phyloP scores from a whole-genome alignment of 331 rosid genomes.

The Arachis monticola region DNA sequence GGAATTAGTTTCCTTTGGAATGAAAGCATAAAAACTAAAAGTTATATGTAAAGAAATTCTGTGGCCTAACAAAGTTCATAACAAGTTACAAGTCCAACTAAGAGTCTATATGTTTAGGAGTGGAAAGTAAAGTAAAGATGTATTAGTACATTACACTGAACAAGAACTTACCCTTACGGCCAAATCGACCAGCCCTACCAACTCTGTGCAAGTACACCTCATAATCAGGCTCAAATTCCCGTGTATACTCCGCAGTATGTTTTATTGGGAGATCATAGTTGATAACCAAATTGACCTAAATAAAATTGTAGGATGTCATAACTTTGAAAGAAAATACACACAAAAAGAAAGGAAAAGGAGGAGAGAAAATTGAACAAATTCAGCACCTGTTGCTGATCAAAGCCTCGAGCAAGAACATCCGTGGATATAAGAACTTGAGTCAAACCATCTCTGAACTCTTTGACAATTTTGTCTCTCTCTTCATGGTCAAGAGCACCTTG shows the following conservation, averaged over 20 bases:
- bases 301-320: constrained; percentile 20
- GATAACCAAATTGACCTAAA: constrained; percentile 83
- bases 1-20: not conserved
- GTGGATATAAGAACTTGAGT: constrained; percentile 93
- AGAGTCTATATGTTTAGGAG: not conserved
- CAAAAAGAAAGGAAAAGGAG: not conserved
- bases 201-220: constrained; percentile 94
- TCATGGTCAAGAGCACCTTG: constrained; percentile 74
- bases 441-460: constrained; percentile 83
- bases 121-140: constrained; percentile 7
- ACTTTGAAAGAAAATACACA: constrained; percentile 3
- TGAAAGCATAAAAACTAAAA: not conserved
- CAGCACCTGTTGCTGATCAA: constrained; percentile 92
- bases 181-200: constrained; percentile 97
- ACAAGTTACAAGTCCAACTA: not conserved
- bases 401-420: constrained; percentile 90
- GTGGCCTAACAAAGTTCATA: not conserved
- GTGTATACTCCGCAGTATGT: constrained; percentile 39
- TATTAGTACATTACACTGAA: not conserved
- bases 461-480: constrained; percentile 82
- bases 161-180: constrained; percentile 78
- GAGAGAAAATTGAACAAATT: not conserved
- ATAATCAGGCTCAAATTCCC: constrained; percentile 67
- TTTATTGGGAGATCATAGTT: constrained; percentile 89
- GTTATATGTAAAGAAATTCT: not conserved